Percentiles rank a stretch among this genome's conserved stretches.
These are phyloP conservation scores for Fusarium globosum DNA, from an alignment of 2,329 filamentous ascomycete species.

Conservation along the genomic window DNA sequence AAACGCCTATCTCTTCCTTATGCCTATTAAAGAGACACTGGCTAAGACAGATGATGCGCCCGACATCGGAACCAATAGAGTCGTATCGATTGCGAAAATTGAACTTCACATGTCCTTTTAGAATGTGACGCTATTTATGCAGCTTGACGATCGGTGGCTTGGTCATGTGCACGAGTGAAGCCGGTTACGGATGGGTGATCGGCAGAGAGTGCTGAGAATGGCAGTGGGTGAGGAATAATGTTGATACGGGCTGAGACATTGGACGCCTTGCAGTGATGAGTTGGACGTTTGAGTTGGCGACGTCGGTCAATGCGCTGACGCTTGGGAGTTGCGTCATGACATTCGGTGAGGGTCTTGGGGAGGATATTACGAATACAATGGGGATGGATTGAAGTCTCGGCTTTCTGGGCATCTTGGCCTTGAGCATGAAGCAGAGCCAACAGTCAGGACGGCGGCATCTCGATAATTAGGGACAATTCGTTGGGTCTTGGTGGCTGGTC, in stretches of 20 bases:
- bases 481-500: neutral
- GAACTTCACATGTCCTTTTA: slow-evolving; percentile 29
- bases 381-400: neutral
- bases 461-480: neutral
- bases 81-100: slow-evolving; percentile 24
- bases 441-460: neutral
- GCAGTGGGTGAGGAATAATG: neutral
- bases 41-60: slow-evolving; percentile 5
- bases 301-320: neutral
- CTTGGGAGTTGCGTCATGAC: neutral
- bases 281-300: slow-evolving; percentile 3
- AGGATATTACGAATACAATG: neutral
- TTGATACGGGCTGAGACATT: neutral
- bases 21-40: neutral
- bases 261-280: neutral
- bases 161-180: slow-evolving; percentile 21
- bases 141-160: slow-evolving; percentile 34
- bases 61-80: slow-evolving; percentile 19
- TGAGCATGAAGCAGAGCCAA: neutral
- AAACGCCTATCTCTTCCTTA: neutral
- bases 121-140: slow-evolving; percentile 26
- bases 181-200: slow-evolving; percentile 5
- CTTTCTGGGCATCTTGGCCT: neutral
- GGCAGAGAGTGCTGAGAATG: neutral
- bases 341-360: neutral